Percentiles rank a stretch among this genome's conserved stretches.
Conservation (phyloP, 257 asterid genomes). For the Euphrasia confusa region DNA sequence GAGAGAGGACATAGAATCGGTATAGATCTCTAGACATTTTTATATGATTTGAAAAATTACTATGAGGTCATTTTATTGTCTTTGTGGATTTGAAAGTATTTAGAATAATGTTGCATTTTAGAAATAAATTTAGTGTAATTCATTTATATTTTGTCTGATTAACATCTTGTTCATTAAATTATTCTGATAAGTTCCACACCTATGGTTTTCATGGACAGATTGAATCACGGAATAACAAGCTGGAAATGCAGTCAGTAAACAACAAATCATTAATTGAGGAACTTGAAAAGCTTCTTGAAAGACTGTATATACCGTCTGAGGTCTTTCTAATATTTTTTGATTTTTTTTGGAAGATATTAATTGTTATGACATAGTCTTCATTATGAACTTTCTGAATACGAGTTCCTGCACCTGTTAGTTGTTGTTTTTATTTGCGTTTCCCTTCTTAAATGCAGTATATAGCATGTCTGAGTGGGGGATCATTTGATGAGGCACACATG, state of each 20-base stretch:
- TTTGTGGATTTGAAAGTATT: conserved; percentile 11
- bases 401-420: background rate
- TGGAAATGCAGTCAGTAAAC: conserved; percentile 95
- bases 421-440: conserved; percentile 21
- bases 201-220: conserved; percentile 51
- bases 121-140: conserved; percentile 18
- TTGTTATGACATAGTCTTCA: conserved; percentile 8
- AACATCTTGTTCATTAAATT: conserved; percentile 13
- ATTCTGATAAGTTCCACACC: conserved; percentile 11
- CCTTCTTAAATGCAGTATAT: conserved; percentile 53
- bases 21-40: conserved; percentile 33
- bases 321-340: conserved; percentile 32
- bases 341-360: background rate
- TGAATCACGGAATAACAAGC: conserved; percentile 88
- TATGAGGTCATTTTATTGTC: conserved; percentile 17
- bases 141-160: conserved; percentile 5
- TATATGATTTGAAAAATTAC: conserved; percentile 13
- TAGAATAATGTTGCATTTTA: background rate
- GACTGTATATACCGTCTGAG: conserved; percentile 78
- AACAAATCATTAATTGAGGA: conserved; percentile 84
- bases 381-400: conserved; percentile 6
- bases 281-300: conserved; percentile 87
- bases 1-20: conserved; percentile 99
- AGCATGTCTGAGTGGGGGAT: conserved; percentile 64
- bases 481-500: conserved; percentile 92